phyloP scores from a whole-genome alignment of 257 asterid species.

The Capsicum rhomboideum region DNA sequence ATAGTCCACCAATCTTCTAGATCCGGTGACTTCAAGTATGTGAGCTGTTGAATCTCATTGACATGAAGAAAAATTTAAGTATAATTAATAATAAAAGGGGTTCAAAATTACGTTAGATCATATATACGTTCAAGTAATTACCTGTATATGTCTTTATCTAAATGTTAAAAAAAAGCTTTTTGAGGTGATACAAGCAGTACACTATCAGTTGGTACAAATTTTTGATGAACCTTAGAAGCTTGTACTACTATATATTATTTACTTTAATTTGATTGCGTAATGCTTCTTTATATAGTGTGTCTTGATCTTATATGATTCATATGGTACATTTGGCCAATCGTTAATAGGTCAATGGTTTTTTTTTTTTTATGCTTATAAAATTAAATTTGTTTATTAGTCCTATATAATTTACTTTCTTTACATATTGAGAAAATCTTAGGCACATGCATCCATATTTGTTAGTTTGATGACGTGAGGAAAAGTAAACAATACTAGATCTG shows the following conservation, averaged over 20 bases:
- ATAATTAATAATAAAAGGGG: too few species aligned
- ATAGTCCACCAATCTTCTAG: too few species aligned
- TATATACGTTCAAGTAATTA: too few species aligned
- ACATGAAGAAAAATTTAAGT: too few species aligned
- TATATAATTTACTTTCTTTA: background rate
- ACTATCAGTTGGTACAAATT: too few species aligned
- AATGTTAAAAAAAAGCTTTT: too few species aligned
- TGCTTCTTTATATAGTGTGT: background rate
- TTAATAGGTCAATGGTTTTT: background rate
- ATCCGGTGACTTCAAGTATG: too few species aligned
- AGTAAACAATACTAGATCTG: too few species aligned
- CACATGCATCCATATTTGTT: background rate
- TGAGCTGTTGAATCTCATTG: too few species aligned
- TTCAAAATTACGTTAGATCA: too few species aligned
- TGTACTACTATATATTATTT: background rate
- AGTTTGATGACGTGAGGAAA: background rate
- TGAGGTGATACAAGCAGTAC: too few species aligned
- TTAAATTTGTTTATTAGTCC: background rate
- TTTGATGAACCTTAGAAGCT: background rate
- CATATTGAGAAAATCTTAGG: background rate
- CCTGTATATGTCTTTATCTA: too few species aligned
- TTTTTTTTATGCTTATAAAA: background rate
- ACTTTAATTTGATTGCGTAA: background rate
- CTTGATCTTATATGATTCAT: background rate
- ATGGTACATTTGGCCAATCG: background rate